Base-by-base conservation (phyloP, 2,329 filamentous ascomycete species). In the Colletotrichum falcatum region DNA sequence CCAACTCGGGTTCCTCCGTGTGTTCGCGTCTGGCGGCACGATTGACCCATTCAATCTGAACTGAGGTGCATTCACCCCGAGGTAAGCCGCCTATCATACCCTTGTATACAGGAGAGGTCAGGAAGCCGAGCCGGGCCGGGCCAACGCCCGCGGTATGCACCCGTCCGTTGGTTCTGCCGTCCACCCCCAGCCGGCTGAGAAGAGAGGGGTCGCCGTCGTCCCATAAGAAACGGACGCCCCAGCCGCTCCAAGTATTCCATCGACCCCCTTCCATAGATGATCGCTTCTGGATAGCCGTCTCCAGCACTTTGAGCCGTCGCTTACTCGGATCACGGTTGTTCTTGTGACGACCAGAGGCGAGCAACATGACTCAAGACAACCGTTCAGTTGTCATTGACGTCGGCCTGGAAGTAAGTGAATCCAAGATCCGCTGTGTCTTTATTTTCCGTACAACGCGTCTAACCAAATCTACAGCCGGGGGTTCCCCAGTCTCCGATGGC, bases 331-430 rank as follows among this genome's bases (percentile, higher is more conserved):
- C 14, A 7, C 26, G 5, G n/a, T 30, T 7, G 8, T 16, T n/a
- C 20, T 16, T 14, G 51, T 16, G 16, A 51, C 33, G 3, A 5
- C 12, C 20, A n/a, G 20, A 30, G 4, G 33, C 39, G 28, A n/a
- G 2, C 12, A 35, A 26, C 42, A 60, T 60, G 58, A 26, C 58
- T n/a, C 42, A 48, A 48, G 58, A 48, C 12, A 60, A 48, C 18
- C 20, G 35, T 9, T 20, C 42, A 3, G 28, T 35, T 20, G 42
- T 33, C 3, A 48, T 60, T 8, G 58, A 18, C 39, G 42, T 35
- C 5, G 58, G 48, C 28, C 12, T 26, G 7, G 58, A 23, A 20
- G 42, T 48, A 42, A 18, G 14, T 2, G 35, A 20, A 42, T 14
- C 30, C 9, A 16, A 23, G 5, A 4, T n/a, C 20, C 5, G 11